Conservation (phyloP, 2,329 filamentous ascomycete genomes). For the Phyllosticta ampelicida region DNA sequence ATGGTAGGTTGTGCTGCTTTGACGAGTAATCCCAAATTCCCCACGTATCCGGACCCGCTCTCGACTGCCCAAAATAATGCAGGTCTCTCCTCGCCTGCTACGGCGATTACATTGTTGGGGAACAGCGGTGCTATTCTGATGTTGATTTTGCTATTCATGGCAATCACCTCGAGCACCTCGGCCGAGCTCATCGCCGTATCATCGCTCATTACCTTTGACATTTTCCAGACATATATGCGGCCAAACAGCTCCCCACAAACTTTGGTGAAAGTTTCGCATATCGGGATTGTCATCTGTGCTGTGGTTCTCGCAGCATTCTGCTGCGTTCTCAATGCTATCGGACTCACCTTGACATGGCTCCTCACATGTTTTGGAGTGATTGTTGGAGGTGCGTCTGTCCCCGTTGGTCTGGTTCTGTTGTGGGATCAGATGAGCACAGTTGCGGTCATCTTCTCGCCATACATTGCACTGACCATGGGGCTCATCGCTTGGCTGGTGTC, state of each 20-base stretch:
- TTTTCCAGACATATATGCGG: conserved; percentile 43
- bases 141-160: conserved; percentile 31
- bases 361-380: conserved; percentile 45
- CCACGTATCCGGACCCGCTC: conserved; percentile 40
- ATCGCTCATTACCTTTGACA: conserved; percentile 44
- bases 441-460: conserved; percentile 40
- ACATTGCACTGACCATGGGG: conserved; percentile 41
- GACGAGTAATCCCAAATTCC: conserved; percentile 40
- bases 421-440: conserved; percentile 40
- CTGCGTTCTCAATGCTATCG: conserved; percentile 40
- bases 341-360: conserved; percentile 45
- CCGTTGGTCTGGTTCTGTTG: conserved; percentile 43
- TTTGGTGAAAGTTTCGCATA: conserved; percentile 42
- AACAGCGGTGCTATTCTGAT: conserved; percentile 32
- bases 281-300: conserved; percentile 42
- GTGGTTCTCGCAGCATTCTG: conserved; percentile 37
- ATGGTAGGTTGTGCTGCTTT: conserved; percentile 38
- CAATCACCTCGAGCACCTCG: conserved; percentile 37
- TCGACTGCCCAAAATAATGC: conserved; percentile 26
- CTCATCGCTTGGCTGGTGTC: conserved; percentile 44
- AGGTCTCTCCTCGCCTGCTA: conserved; percentile 29
- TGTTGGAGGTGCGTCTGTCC: conserved; percentile 44
- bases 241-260: conserved; percentile 35
- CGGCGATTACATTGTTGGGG: conserved; percentile 28
- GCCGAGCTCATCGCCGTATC: conserved; percentile 45